Base-by-base conservation (phyloP, 257 asterid genomes). In the Gynochthodes officinalis region DNA sequence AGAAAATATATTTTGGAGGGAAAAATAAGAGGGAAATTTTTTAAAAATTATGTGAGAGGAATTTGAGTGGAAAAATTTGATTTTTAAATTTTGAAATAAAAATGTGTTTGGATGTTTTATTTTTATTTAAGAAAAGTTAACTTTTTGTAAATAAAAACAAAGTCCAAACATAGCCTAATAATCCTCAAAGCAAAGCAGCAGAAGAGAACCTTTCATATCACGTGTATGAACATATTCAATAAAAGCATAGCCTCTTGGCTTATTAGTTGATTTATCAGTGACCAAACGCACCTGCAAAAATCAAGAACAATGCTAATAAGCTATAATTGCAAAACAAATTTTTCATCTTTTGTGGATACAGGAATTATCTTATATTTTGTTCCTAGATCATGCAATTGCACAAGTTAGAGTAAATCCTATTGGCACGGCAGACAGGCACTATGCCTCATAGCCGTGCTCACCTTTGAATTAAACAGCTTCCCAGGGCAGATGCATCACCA, bases 381-480 rank as follows among this genome's bases (percentile, higher is more conserved):
- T 74, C 62, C 68, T 44, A 71, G 21, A 72, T 46, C 30, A 66
- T 57, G 60, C 67, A 43, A 67, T n/a, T 16, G 62, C 27, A 7
- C 43, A 71, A 13, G 78, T 71, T 67, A 63, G 74, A 79, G 72
- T 74, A 84, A 88, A 84, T 87, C 95, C 89, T 81, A 86, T 79
- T 79, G 93, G 99, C 99, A 95, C 97, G 96, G 98, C 99, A 79
- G 88, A 77, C 85, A 87, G 97, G 98, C 99, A 86, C 79, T 79
- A 84, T 64, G 96, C 98, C 98, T 87, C 87, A 86, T 84, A 89
- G 96, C 97, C 97, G 97, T 91, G 98, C 98, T 89, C 97, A 91
- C 98, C 97, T 93, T 90, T 93, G 78, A 84, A 79, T 82, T 67
- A 87, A 64, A 87, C 90, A 87, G 94, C 98, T 87, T 60, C 86